These are phyloP conservation scores for Telfairia occidentalis DNA, from an alignment of 331 rosid species.

Conservation along the genomic window DNA sequence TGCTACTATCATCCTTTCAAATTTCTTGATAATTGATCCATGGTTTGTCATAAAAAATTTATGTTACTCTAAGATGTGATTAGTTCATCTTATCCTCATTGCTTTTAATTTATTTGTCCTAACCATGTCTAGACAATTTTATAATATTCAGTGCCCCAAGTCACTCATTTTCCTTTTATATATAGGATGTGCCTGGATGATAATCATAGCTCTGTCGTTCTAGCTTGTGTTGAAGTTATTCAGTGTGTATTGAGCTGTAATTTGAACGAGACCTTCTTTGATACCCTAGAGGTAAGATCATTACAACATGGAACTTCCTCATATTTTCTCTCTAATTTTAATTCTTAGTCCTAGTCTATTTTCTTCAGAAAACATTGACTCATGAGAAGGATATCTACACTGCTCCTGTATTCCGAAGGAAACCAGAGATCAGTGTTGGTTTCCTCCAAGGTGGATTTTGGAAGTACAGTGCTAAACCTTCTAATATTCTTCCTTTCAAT, in stretches of 20 bases:
- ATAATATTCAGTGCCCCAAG: slow-evolving; percentile 3
- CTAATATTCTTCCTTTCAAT: slow-evolving; percentile 45
- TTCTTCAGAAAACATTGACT: slow-evolving; percentile 43
- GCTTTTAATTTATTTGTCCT: background rate
- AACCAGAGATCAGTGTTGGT: slow-evolving; percentile 67
- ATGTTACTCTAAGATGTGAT: background rate
- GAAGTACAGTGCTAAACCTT: slow-evolving; percentile 87
- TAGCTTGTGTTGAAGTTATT: slow-evolving; percentile 62
- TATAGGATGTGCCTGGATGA: slow-evolving; percentile 83
- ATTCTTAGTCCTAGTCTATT: slow-evolving; percentile 8
- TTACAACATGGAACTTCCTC: background rate
- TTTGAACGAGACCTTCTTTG: slow-evolving; percentile 60
- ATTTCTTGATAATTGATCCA: background rate
- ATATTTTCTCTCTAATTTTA: background rate
- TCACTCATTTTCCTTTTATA: slow-evolving; percentile 12
- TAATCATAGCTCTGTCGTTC: slow-evolving; percentile 75
- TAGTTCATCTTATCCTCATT: background rate
- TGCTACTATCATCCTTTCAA: background rate
- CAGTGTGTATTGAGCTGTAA: slow-evolving; percentile 63
- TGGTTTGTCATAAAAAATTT: background rate
- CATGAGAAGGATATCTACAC: slow-evolving; percentile 48
- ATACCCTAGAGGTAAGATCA: slow-evolving; percentile 47
- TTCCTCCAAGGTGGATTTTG: slow-evolving; percentile 87
- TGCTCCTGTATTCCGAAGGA: slow-evolving; percentile 82
- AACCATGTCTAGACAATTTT: background rate